A percentile compares a stretch with the other conserved stretches of the same genome.
These are phyloP conservation scores for Chrysanthemum lavandulifolium DNA, from an alignment of 129 eudicot species.

Conservation along the genomic window DNA sequence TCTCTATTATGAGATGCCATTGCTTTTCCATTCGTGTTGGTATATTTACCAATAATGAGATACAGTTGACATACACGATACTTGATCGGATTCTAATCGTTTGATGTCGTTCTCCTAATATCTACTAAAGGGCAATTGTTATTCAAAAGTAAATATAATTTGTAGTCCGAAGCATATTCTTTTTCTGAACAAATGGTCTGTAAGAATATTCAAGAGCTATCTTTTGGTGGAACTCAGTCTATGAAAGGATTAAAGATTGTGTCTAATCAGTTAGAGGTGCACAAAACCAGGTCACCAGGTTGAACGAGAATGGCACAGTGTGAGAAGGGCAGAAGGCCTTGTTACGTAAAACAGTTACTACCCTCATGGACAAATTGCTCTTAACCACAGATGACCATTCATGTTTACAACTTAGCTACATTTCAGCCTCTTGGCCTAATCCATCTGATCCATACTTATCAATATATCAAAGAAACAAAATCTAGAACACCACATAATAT, in stretches of 20 bases:
- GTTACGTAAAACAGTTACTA: too few species aligned
- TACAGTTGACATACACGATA: background rate
- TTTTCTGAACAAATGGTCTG: background rate
- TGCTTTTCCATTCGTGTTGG: background rate
- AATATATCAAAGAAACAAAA: background rate
- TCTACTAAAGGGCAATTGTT: background rate
- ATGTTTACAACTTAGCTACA: background rate
- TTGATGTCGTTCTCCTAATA: background rate
- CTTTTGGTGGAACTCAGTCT: too few species aligned
- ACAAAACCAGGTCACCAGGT: too few species aligned
- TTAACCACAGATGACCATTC: background rate
- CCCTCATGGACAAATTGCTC: too few species aligned
- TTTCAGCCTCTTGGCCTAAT: background rate
- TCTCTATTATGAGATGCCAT: constrained; percentile 4
- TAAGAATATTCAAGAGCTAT: too few species aligned
- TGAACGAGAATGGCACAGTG: too few species aligned
- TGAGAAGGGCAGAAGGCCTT: too few species aligned
- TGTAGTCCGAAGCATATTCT: background rate
- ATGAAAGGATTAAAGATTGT: too few species aligned
- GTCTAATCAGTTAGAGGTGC: too few species aligned
- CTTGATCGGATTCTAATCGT: background rate
- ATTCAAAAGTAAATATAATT: background rate
- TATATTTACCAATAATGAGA: background rate
- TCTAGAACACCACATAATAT: background rate
- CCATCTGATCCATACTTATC: background rate